Evolutionary conservation across 768 basidiomycete species (phyloP), one percentile per base, ranked within the genome.

Genomic region (Coprinopsis strossmayeri): DNA sequence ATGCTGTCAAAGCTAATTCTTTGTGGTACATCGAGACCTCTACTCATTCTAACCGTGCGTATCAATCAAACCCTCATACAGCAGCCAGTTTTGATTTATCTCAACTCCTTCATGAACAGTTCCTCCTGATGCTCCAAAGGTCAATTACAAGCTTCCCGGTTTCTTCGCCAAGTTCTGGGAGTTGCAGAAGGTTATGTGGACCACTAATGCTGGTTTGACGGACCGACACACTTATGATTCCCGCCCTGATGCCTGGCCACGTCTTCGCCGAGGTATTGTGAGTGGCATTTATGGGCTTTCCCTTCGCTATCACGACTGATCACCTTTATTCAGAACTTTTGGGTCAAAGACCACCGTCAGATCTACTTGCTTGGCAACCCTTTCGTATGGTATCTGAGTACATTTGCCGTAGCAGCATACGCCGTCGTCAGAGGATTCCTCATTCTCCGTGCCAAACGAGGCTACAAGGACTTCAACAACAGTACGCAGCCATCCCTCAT

Each of bases 351-450:
- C 53, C 87, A 97, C 61, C 79, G 79, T 37, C 96, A 99, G 59
- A 87, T 99, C 52, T 99, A 99, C 64, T 78, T 98, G 37, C 74
- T 96, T 18, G 96, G 96, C 1, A 99, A 98, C 61, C 91, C 94
- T 0, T 71, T 94, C 53, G 77, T 95, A 21, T 99, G 96, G 96
- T 96, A 85, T 76, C 64, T 82, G 34, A 86, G 88, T 57, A 84
- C 88, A 0, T 60, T 84, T 2, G 76, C 89, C 2, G 79, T 98
- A 15, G 56, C 74, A 11, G 60, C 73, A 0, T 98, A 96, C 58
- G 62, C 80, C 11, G 66, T 67, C 15, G 73, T 87, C 2, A 84
- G 93, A 4, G 89, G 79, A 0, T 67, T 95, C 59, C 74, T 98
- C 35, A 76, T 97, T 47, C 76, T 99, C 3, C 83, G 96, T 4